Conservation (phyloP, 352 stramenopile species). For the Pythium folliculosum region DNA sequence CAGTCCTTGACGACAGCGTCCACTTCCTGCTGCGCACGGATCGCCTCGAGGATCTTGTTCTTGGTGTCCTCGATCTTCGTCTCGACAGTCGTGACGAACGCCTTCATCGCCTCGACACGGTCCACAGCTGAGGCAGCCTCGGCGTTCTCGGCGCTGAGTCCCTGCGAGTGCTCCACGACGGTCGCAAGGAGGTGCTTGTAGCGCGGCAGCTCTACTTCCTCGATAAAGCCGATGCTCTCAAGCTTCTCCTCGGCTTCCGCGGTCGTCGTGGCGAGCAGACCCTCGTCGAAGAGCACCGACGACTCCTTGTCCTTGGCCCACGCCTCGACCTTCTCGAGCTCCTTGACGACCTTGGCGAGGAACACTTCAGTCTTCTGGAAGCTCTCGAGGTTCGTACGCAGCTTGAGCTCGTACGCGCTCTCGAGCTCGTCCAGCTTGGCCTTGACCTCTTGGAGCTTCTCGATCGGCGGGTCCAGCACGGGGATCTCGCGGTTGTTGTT, state of each 20-base stretch:
- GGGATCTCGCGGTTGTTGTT: conserved; percentile 83
- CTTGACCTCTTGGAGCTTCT: conserved; percentile 83
- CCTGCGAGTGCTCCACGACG: conserved; percentile 66
- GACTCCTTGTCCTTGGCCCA: conserved; percentile 85
- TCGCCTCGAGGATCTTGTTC: conserved; percentile 46
- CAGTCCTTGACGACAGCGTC: conserved; percentile 86
- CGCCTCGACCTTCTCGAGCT: conserved; percentile 79
- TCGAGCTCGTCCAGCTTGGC: conserved; percentile 64
- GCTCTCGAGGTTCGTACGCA: conserved; percentile 72
- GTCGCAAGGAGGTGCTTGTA: conserved; percentile 79
- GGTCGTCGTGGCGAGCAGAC: conserved; percentile 54
- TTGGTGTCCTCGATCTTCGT: conserved; percentile 70
- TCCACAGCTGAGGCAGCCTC: conserved; percentile 68
- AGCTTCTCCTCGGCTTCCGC: conserved; percentile 79
- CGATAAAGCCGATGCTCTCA: conserved; percentile 80
- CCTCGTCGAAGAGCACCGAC: conserved; percentile 65
- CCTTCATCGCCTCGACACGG: conserved; percentile 74
- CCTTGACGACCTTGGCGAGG: conserved; percentile 82
- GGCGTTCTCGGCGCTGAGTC: conserved; percentile 67
- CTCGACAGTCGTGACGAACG: conserved; percentile 77
- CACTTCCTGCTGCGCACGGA: conserved; percentile 67
- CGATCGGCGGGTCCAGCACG: conserved; percentile 67
- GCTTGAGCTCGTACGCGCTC: conserved; percentile 69
- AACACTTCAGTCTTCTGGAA: conserved; percentile 87
- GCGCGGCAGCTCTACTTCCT: conserved; percentile 79